Percentiles rank a stretch among this genome's conserved stretches.
phyloP scores from a whole-genome alignment of 495 filamentous ascomycete species.

The Podospora conica region DNA sequence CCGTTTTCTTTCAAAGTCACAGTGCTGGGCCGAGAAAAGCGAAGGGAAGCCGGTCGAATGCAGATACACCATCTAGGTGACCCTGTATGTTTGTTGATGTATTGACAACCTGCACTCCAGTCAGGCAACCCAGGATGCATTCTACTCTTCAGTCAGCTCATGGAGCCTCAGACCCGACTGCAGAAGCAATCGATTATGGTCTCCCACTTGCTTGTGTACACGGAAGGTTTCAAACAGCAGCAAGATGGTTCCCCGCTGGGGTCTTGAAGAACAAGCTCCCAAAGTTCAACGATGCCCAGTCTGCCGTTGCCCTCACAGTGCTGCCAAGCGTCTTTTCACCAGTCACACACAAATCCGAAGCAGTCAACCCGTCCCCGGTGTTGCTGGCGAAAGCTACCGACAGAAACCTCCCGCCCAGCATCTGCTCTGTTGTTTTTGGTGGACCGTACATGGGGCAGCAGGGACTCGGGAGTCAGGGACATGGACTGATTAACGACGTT shows the following conservation, averaged over 20 bases:
- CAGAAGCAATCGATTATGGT: too few species aligned
- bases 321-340: too few species aligned
- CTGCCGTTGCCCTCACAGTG: neutral
- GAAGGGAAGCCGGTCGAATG: neutral
- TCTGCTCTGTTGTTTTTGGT: neutral
- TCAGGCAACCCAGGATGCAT: neutral
- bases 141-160: neutral
- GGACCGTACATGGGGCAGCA: neutral
- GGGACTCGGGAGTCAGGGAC: neutral
- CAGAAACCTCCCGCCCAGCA: neutral
- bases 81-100: neutral
- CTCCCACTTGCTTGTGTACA: too few species aligned
- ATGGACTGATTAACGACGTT: too few species aligned
- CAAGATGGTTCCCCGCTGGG: neutral
- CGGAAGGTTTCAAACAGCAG: too few species aligned
- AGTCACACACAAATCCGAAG: neutral
- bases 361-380: neutral
- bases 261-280: neutral
- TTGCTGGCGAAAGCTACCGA: neutral
- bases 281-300: neutral
- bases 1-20: neutral
- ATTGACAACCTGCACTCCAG: neutral
- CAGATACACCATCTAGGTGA: too few species aligned
- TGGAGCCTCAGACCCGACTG: neutral
- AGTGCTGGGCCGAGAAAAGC: neutral